Conservation (phyloP, 2,329 filamentous ascomycete species). For the Endoconidiophora laricicola region DNA sequence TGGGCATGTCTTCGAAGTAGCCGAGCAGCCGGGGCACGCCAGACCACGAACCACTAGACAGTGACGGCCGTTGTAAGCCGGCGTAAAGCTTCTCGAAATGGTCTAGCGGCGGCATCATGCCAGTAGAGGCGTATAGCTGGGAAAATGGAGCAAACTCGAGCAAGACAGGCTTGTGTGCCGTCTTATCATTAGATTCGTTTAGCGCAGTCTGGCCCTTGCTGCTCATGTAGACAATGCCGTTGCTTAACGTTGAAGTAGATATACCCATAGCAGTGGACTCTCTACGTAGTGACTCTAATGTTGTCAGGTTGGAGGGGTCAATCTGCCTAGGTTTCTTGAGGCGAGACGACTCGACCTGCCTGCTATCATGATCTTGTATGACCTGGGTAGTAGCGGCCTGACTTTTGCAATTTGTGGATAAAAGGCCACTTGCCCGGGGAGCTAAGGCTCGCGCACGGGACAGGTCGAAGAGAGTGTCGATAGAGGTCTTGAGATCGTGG, state of each 20-base stretch:
- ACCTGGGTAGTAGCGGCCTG: constrained; percentile 20
- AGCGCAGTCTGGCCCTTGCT: constrained; percentile 22
- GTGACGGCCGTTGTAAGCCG: constrained; percentile 33
- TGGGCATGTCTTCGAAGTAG: constrained; percentile 59
- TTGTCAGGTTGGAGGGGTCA: constrained; percentile 35
- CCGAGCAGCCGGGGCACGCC: constrained; percentile 44
- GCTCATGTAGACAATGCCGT: constrained; percentile 25
- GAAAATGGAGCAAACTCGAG: constrained; percentile 56
- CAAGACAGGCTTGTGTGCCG: constrained; percentile 31
- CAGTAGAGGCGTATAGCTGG: constrained; percentile 43
- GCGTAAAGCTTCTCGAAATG: constrained; percentile 46
- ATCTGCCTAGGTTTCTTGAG: constrained; percentile 46
- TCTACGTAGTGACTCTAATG: constrained; percentile 18
- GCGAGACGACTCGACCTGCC: constrained; percentile 40
- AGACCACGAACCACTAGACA: constrained; percentile 27
- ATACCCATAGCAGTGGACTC: constrained; percentile 3
- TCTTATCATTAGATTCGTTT: background rate
- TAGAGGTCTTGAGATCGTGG: constrained; percentile 56
- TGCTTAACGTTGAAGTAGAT: background rate
- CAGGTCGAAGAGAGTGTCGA: constrained; percentile 65
- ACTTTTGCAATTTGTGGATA: background rate
- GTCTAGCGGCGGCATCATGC: constrained; percentile 47
- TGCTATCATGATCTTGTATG: constrained; percentile 26
- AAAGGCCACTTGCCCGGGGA: constrained; percentile 14
- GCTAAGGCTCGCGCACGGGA: constrained; percentile 45